phyloP scores from a whole-genome alignment of 2,329 filamentous ascomycete species.

The Fusarium sp. region DNA sequence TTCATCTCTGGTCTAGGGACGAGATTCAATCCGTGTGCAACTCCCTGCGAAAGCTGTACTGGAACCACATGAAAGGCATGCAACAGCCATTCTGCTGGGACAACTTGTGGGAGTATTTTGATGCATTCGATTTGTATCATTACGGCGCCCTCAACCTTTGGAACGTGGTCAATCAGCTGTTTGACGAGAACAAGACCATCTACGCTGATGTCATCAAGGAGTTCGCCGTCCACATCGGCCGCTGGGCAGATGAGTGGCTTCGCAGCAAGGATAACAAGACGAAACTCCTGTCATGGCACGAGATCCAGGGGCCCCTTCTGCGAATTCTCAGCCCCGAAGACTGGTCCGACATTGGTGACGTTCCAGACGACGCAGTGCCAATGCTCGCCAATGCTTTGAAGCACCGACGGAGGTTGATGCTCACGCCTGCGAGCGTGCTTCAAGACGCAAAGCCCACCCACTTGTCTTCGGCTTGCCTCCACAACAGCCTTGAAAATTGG shows the following conservation, averaged over 20 bases:
- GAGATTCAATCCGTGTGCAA: conserved; percentile 56
- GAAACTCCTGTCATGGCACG: conserved; percentile 50
- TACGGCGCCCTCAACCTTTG: conserved; percentile 62
- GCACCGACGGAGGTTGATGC: conserved; percentile 47
- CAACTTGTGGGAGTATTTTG: conserved; percentile 62
- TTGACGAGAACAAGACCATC: conserved; percentile 55
- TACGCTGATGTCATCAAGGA: conserved; percentile 41
- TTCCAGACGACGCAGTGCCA: conserved; percentile 47
- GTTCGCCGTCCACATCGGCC: conserved; percentile 46
- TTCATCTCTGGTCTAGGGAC: conserved; percentile 55
- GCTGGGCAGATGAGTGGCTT: conserved; percentile 56
- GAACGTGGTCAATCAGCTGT: conserved; percentile 58
- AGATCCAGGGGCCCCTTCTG: conserved; percentile 43
- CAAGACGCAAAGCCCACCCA: conserved; percentile 39
- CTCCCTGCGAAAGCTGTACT: conserved; percentile 53
- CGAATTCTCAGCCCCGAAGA: conserved; percentile 45
- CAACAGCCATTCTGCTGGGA: conserved; percentile 49
- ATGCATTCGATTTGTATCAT: conserved; percentile 60
- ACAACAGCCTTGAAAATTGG: conserved; percentile 51
- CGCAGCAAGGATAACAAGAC: conserved; percentile 43
- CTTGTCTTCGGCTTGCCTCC: conserved; percentile 43
- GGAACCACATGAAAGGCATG: conserved; percentile 52
- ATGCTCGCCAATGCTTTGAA: conserved; percentile 50
- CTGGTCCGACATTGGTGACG: conserved; percentile 45
- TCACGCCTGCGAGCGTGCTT: conserved; percentile 25